A percentile compares a stretch with the other conserved stretches of the same genome.
These are phyloP conservation scores for Phycomyces nitens DNA, from an alignment of 192 early-diverging fungal genomes.

Conservation along the genomic window DNA sequence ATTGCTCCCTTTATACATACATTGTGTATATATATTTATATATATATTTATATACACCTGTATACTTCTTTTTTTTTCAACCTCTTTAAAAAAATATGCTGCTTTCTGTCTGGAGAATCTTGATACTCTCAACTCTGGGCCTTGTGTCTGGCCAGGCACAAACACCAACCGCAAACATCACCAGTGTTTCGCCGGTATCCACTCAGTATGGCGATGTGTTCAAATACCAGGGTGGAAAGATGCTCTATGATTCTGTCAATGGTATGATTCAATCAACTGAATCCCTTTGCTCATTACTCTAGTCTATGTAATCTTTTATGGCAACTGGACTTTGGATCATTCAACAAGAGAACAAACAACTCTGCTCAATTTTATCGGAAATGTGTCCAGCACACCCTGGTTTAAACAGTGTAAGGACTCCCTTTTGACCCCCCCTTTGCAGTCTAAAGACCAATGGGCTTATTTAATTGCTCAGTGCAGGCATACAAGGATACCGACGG, in stretches of 20 bases:
- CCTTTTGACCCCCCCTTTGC: neutral
- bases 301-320: constrained; percentile 40
- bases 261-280: constrained; percentile 14
- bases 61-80: neutral
- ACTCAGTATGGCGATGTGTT: constrained; percentile 18
- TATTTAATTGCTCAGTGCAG: too few species aligned
- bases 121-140: neutral
- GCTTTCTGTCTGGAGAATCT: neutral
- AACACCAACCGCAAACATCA: neutral
- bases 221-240: constrained; percentile 23
- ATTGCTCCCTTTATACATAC: constrained; percentile 1
- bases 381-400: constrained; percentile 26
- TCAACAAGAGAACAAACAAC: constrained; percentile 14
- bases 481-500: constrained; percentile 29
- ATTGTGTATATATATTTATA: too few species aligned
- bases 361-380: constrained; percentile 26
- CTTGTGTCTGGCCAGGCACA: constrained; percentile 8
- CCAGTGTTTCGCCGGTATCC: neutral
- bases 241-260: constrained; percentile 30
- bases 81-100: neutral
- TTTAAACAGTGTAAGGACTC: constrained; percentile 23
- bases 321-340: constrained; percentile 26
- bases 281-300: neutral
- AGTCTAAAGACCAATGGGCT: neutral
- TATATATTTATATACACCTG: too few species aligned